A percentile compares a stretch with the other conserved stretches of the same genome.
Conservation (phyloP, 139 green algal species). For the Spirogloea muscicola region DNA sequence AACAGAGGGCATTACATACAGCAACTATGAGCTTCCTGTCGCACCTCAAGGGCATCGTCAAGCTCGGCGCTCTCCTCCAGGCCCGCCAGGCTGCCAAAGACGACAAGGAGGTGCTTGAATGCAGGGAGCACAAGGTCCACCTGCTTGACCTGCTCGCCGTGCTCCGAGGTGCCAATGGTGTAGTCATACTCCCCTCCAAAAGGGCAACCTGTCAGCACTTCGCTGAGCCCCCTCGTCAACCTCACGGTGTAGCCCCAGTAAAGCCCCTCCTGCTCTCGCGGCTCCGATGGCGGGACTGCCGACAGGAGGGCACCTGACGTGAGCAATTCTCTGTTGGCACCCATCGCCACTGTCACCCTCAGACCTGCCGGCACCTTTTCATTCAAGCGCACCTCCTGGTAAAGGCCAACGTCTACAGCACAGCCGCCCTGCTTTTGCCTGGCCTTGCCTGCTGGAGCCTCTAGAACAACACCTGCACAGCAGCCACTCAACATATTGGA, state of each 20-base stretch:
- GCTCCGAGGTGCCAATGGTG: slow-evolving; percentile 44
- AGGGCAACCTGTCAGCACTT: slow-evolving; percentile 58
- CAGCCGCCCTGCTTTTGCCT: too few relatives aligned
- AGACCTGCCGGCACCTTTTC: slow-evolving; percentile 5
- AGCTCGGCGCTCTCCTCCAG: slow-evolving; percentile 59
- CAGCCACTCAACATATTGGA: too few relatives aligned
- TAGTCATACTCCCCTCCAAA: slow-evolving; percentile 43
- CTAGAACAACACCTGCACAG: too few relatives aligned
- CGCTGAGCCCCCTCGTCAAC: slow-evolving; percentile 61
- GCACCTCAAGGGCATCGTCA: slow-evolving; percentile 34
- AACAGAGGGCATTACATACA: slow-evolving; percentile 1
- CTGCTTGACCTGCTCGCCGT: slow-evolving; percentile 27
- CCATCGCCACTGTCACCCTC: slow-evolving; percentile 25
- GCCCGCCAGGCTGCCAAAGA: slow-evolving; percentile 67
- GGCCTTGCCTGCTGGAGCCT: too few relatives aligned
- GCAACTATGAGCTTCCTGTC: too few relatives aligned
- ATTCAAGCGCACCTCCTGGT: neutral
- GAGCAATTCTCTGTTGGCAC: neutral
- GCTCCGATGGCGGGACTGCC: slow-evolving; percentile 52
- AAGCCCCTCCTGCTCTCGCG: slow-evolving; percentile 55
- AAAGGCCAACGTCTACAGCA: slow-evolving; percentile 31
- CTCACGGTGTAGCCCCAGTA: slow-evolving; percentile 87
- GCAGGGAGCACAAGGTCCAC: slow-evolving; percentile 54
- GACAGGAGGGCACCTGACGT: slow-evolving; percentile 13
- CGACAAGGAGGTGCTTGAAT: slow-evolving; percentile 72